These are phyloP conservation scores for Talaromyces sp. DNA, from an alignment of 2,329 filamentous ascomycete genomes.

Conservation along the genomic window DNA sequence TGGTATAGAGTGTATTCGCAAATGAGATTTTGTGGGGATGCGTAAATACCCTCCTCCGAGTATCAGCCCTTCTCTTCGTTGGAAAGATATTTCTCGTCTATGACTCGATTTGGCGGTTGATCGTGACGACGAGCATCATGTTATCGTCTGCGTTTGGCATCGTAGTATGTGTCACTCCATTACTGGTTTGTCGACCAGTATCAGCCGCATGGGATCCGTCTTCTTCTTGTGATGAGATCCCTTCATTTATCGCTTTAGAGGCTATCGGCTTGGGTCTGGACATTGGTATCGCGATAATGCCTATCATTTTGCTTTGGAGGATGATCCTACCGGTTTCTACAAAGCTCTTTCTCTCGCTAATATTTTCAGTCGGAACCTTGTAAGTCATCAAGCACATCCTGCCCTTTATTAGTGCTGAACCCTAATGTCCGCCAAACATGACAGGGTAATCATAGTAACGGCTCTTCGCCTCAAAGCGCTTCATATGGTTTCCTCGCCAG, in stretches of 20 bases:
- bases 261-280: constrained; percentile 4
- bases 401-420: not conserved
- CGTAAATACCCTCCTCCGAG: constrained; percentile 9
- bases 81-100: not conserved
- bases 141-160: not conserved
- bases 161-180: not conserved
- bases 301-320: not conserved
- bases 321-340: not conserved
- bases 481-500: not conserved
- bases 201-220: constrained; percentile 11
- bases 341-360: not conserved
- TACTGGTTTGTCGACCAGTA: constrained; percentile 1
- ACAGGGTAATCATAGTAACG: constrained; percentile 6
- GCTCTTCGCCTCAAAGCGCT: not conserved
- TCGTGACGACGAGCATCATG: not conserved
- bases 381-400: not conserved
- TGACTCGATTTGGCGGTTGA: not conserved
- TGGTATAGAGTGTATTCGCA: not conserved
- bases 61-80: constrained; percentile 1
- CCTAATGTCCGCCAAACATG: not conserved
- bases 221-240: constrained; percentile 8
- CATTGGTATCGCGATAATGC: not conserved
- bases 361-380: not conserved
- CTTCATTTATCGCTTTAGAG: not conserved
- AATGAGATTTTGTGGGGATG: constrained; percentile 6